Evolutionary conservation across 495 filamentous ascomycete species (phyloP).

Genomic region (Aspergillus biplanus): DNA sequence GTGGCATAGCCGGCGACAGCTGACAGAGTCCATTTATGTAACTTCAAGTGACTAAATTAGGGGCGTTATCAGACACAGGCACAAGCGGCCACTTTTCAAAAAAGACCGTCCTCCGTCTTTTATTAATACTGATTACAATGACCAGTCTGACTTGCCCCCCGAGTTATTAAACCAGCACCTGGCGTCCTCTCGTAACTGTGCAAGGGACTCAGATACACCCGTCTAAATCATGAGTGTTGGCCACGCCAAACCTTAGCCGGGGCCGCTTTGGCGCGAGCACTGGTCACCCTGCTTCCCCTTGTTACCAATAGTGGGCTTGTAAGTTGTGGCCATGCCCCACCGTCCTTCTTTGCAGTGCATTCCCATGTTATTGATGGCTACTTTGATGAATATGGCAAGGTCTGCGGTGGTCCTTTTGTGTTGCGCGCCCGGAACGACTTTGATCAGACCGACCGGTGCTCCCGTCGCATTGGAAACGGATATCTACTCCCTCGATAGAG

Average conservation of each 20-base stretch:
- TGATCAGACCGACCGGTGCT: background rate
- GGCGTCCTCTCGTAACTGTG: constrained; percentile 27
- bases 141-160: constrained; percentile 35
- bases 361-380: background rate
- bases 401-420: background rate
- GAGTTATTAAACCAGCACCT: constrained; percentile 38
- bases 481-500: background rate
- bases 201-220: constrained; percentile 30
- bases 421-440: background rate
- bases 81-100: constrained; percentile 33
- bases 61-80: background rate
- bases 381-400: background rate
- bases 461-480: background rate
- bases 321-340: background rate
- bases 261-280: background rate
- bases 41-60: background rate
- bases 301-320: background rate
- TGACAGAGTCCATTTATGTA: background rate
- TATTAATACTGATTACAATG: constrained; percentile 23
- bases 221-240: constrained; percentile 39
- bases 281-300: background rate
- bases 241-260: constrained; percentile 14
- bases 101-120: constrained; percentile 23
- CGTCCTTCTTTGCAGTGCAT: background rate
- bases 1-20: background rate